Base-by-base conservation (phyloP, 2,329 filamentous ascomycete species). In the Westerdykella aurantiaca region DNA sequence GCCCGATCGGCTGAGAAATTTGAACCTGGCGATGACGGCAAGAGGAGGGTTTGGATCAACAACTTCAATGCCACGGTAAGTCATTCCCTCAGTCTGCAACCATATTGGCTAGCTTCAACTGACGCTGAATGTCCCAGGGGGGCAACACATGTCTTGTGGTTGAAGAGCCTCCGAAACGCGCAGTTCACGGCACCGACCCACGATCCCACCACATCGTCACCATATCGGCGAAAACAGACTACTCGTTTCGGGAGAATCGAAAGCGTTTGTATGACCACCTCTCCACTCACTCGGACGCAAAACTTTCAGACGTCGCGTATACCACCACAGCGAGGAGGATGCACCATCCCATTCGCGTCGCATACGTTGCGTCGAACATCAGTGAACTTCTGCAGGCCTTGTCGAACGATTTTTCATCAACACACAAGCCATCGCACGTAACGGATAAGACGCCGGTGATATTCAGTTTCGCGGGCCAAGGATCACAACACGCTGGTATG, bases 81-180 rank as follows among this genome's bases (percentile, higher is more conserved):
- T 21, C 18, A 3, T 21, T 21, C 6, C 18, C 6, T 21, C 6
- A 3, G 4, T 21, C 18, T 6, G 18, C 18, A 21, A 21, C 3
- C 18, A 21, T n/a, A 21, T 21, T 3, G 4, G 18, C 18, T 21
- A 21, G 18, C 3, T 21, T 21, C 18, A 21, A 21, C n/a, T n/a
- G n/a, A n/a, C n/a, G n/a, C n/a, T 21, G 18, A 4, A 21, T 21
- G 18, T 21, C 6, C 18, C 18, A 21, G 18, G 83, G 83, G 51
- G 83, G 84, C 29, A 88, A 88, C 64, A 44, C 52, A 9, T 33
- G 47, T 5, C 11, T 58, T 4, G 10, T 55, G 2, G 17, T 58
- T 6, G 49, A 57, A 39, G 55, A 58, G 21, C 46, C 45, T 7
- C 49, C 45, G 12, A 12, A 39, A 3, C 7, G 9, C 14, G 13